These are phyloP conservation scores for Saturnispora silvae DNA, from an alignment of 805 yeast species.

Conservation along the genomic window DNA sequence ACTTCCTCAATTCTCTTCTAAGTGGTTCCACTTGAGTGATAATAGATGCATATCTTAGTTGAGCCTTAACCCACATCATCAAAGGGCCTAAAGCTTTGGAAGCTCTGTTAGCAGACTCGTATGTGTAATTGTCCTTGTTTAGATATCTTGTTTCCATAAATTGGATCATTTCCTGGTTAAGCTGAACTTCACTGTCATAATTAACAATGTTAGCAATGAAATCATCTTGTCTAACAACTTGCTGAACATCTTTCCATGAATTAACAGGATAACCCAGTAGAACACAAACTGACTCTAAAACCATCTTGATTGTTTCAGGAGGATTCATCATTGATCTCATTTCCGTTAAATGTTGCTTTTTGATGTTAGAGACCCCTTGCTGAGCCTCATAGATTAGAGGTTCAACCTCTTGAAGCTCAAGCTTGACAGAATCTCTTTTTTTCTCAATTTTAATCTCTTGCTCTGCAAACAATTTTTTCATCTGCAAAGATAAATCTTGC, in stretches of 20 bases:
- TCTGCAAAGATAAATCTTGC: constrained; percentile 71
- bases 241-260: constrained; percentile 77
- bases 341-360: constrained; percentile 86
- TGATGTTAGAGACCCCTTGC: constrained; percentile 82
- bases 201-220: constrained; percentile 75
- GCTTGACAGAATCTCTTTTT: constrained; percentile 44
- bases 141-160: constrained; percentile 53
- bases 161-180: constrained; percentile 41
- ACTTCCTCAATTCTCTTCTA: constrained; percentile 45
- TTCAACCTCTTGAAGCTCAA: constrained; percentile 65
- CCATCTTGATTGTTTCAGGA: constrained; percentile 74
- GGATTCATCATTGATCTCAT: constrained; percentile 84
- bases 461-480: constrained; percentile 54
- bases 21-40: constrained; percentile 67
- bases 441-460: constrained; percentile 54
- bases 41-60: constrained; percentile 63
- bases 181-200: constrained; percentile 52
- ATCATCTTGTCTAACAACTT: constrained; percentile 73
- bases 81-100: constrained; percentile 94
- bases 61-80: constrained; percentile 82
- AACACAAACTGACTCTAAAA: constrained; percentile 80
- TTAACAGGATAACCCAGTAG: constrained; percentile 60
- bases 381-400: constrained; percentile 82
- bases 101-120: constrained; percentile 72
- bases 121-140: constrained; percentile 52